Conservation (phyloP, 257 asterid species). For the Fraxinus quadrangulata region DNA sequence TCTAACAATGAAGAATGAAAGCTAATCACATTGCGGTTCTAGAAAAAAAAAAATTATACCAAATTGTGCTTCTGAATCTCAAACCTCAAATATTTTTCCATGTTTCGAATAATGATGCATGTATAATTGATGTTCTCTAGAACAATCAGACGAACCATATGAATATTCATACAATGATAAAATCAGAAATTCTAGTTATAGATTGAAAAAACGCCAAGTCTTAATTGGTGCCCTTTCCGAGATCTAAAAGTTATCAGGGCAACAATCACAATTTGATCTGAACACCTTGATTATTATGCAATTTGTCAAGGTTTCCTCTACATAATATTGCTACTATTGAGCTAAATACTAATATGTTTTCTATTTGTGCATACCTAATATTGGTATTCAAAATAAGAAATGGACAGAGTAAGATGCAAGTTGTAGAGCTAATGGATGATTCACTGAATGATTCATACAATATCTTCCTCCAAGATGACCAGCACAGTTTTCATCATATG, state of each 20-base stretch:
- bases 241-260: too few relatives aligned
- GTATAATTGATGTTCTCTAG: too few relatives aligned
- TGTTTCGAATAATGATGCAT: too few relatives aligned
- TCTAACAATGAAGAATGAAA: background rate
- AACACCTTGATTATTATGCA: background rate
- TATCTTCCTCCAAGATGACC: background rate
- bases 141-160: background rate
- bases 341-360: background rate
- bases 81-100: too few relatives aligned
- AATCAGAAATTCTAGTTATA: background rate
- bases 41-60: background rate
- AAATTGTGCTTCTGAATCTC: too few relatives aligned
- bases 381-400: background rate
- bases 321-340: background rate
- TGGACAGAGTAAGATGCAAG: background rate
- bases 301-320: background rate
- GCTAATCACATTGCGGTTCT: background rate
- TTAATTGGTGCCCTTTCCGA: too few relatives aligned
- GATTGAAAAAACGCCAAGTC: too few relatives aligned
- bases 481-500: background rate
- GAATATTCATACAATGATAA: background rate
- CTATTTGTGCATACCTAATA: background rate
- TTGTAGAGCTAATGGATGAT: background rate
- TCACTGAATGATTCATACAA: background rate
- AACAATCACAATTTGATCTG: background rate